Base-by-base conservation (phyloP, 768 basidiomycete genomes). In the Boletus rubroflammeus region DNA sequence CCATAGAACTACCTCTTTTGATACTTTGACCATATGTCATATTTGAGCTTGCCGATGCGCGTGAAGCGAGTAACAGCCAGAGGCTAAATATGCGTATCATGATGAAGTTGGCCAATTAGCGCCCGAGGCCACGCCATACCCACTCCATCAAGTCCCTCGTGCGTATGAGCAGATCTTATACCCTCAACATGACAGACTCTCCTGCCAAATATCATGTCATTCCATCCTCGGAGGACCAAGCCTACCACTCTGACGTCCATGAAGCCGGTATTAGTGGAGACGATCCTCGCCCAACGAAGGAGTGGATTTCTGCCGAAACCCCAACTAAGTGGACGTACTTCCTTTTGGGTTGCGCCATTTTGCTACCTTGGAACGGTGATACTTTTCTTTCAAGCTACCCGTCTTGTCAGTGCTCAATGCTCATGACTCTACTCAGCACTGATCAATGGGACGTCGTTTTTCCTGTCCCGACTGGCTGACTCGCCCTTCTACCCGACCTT, bases 301-400 rank as follows among this genome's bases (percentile, higher is more conserved):
- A 56, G 67, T 46, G 63, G 48, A 45, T 34, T 21, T 45, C 45
- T 13, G 66, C 75, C 9, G 77, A 82, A 55, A 40, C 71, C 40
- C 75, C 73, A 43, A 77, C 85, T 61, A 69, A 73, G 47, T 86
- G 85, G 83, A 79, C 85, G 39, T 79, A 84, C 60, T 88, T 90
- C 59, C 68, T 88, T 23, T 70, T 94, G 17, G 92, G 93, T 3
- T 86, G 86, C 53, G 87, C 90, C 19, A 80, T 87, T 4, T 77
- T 97, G 7, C 71, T 97, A 17, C 86, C 90, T 28, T 97, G 93
- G 93, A 96, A 94, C 65, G 92, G 93, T 93, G 67, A 65, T 79
- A 62, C 10, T 11, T 32, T 19, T 46, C 38, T 14, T 14, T 15
- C 47, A 45, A 48, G 14, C 6, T 31, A 31, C 10, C 15, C 14